Base-by-base conservation (phyloP, 1,284 basidiomycete genomes). In the Marasmius fiardii region DNA sequence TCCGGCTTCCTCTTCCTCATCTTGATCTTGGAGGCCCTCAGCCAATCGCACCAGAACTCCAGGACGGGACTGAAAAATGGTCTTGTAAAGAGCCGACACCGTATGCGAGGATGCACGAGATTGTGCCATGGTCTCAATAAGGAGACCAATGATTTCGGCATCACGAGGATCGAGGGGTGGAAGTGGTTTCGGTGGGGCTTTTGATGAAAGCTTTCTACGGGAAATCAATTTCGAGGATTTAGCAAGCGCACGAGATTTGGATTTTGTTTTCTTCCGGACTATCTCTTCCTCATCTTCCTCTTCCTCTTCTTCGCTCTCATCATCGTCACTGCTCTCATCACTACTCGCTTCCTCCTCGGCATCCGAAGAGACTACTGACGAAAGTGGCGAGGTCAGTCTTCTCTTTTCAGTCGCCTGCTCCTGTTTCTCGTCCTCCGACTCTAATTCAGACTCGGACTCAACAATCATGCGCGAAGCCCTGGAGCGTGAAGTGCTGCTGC, bases 111-210 rank as follows among this genome's bases (percentile, higher is more conserved):
- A 88, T 14, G 88, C 85, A 33, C 89, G 81, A 2, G 88, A 83
- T 8, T 81, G 78, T 6, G 86, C 88, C 66, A 90, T 76, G n/a
- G 79, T 78, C 71, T 90, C 87, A 60, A 90, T 80, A 7, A 90
- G 70, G 75, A 88, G 78, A 3, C 88, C 87, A 48, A 74, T 75
- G 14, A 86, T 65, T 51, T 82, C 79, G 0, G 68, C 64, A 54
- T 77, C 70, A 14, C 70, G 60, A 16, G 68, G 65, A 21, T 63
- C 45, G 23, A 45, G 51, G 14, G 52, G 45, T 28, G 60, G 39
- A 21, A 37, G 50, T 56, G 24, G 26, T 52, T 37, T 21, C 14
- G 28, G 35, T 39, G 18, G 16, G 31, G 45, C 23, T 37, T 51
- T 58, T 20, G 47, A 28, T 41, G 31, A 49, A 18, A 24, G 44